phyloP scores from a whole-genome alignment of 208 protist species.

The Leishmania tropica region DNA sequence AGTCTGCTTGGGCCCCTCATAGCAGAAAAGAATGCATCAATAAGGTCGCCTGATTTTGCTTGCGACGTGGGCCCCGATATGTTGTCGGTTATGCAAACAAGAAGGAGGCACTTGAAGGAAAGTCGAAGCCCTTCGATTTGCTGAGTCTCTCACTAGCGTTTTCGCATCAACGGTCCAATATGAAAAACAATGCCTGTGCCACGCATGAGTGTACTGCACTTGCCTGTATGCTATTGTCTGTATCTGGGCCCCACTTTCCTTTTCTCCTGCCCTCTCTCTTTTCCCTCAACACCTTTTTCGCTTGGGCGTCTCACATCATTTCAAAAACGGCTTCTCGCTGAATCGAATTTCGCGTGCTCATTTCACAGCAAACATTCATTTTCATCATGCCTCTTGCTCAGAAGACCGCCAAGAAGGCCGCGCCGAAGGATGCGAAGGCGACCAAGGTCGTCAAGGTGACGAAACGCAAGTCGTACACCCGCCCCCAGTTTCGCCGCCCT shows the following conservation, averaged over 20 bases:
- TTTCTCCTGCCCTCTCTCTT: not conserved
- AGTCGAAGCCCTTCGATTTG: no score
- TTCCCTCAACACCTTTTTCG: not conserved
- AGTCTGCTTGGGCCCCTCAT: not conserved
- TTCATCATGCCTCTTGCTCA: conserved; percentile 57
- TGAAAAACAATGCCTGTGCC: not conserved
- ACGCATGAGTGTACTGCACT: not conserved
- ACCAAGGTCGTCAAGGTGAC: conserved; percentile 85
- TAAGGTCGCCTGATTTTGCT: not conserved
- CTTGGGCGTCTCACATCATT: not conserved
- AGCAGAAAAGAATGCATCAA: not conserved
- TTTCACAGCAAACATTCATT: not conserved
- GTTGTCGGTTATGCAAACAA: not conserved
- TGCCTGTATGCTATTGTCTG: not conserved
- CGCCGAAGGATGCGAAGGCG: conserved; percentile 70
- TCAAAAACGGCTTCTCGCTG: not conserved
- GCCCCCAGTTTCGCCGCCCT: conserved; percentile 96
- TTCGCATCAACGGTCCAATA: not conserved
- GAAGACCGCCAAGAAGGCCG: conserved; percentile 55
- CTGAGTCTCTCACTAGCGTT: not conserved
- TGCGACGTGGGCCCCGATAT: not conserved
- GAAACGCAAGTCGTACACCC: conserved; percentile 96
- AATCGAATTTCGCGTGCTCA: not conserved
- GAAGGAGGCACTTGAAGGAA: not conserved
- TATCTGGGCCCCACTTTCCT: not conserved